phyloP scores from a whole-genome alignment of 2,329 filamentous ascomycete species.

The Diaporthe longicolla region DNA sequence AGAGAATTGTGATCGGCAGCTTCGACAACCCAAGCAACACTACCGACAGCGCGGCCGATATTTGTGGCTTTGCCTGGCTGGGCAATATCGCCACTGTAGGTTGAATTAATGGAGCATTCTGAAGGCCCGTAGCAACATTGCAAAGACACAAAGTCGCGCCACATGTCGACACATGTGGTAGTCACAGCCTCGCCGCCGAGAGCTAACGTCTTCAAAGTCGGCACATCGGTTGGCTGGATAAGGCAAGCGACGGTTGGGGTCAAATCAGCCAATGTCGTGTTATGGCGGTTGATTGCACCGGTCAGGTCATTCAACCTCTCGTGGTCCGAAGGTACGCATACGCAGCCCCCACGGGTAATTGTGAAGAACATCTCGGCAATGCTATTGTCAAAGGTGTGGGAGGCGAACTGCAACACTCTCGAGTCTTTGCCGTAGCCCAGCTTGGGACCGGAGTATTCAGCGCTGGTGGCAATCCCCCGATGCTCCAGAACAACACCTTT shows the following conservation, averaged over 20 bases:
- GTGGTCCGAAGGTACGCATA: slow-evolving; percentile 42
- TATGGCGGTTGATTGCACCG: slow-evolving; percentile 44
- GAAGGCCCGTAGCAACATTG: slow-evolving; percentile 45
- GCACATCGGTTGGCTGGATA: slow-evolving; percentile 39
- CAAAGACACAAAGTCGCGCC: slow-evolving; percentile 38
- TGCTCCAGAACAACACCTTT: slow-evolving; percentile 71
- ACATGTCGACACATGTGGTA: slow-evolving; percentile 38
- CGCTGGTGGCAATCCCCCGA: slow-evolving; percentile 58
- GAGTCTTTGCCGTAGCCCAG: slow-evolving; percentile 59
- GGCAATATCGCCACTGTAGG: not conserved
- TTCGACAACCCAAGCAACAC: slow-evolving; percentile 49
- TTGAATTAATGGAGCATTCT: slow-evolving; percentile 39
- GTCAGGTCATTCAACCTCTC: slow-evolving; percentile 54
- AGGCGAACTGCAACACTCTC: slow-evolving; percentile 63
- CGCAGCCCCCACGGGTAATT: slow-evolving; percentile 47
- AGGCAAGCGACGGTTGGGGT: slow-evolving; percentile 48
- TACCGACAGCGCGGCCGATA: slow-evolving; percentile 43
- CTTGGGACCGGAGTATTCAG: slow-evolving; percentile 57
- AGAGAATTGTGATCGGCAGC: slow-evolving; percentile 43
- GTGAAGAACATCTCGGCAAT: slow-evolving; percentile 69
- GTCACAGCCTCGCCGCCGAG: slow-evolving; percentile 45
- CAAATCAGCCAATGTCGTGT: slow-evolving; percentile 44
- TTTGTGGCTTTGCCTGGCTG: slow-evolving; percentile 39
- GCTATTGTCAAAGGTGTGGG: slow-evolving; percentile 69
- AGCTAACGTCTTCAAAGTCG: slow-evolving; percentile 40